Evolutionary conservation across 208 protist genomes (phyloP).

Genomic region (Baffinella frigidus): DNA sequence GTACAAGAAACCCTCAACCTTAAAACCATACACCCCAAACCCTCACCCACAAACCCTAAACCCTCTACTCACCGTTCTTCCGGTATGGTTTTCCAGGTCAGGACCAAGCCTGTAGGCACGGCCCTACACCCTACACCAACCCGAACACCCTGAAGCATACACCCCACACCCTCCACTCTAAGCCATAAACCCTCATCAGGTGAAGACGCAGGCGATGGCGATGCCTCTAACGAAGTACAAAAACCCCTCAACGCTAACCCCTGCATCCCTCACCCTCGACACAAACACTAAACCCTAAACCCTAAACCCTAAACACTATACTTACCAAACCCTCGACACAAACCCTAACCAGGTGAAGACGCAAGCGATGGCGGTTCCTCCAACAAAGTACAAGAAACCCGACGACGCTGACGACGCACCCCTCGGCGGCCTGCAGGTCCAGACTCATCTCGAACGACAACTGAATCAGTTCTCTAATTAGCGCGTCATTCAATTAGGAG

Average conservation of each 20-base stretch:
- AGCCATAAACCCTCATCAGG: too few species aligned
- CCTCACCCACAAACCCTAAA: neutral
- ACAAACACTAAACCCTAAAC: neutral
- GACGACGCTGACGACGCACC: slow-evolving; percentile 14
- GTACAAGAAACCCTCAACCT: slow-evolving; percentile 18
- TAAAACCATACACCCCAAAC: neutral
- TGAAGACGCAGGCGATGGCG: slow-evolving; percentile 24
- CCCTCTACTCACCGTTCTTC: neutral
- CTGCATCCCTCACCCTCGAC: too few species aligned
- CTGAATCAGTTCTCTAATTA: too few species aligned
- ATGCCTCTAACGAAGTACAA: slow-evolving; percentile 27
- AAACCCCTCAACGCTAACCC: neutral
- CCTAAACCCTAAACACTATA: neutral
- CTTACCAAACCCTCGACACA: too few species aligned
- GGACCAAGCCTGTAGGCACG: neutral
- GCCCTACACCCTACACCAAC: neutral
- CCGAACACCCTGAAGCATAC: neutral
- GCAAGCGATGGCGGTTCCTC: slow-evolving; percentile 21
- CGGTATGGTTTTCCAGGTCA: neutral
- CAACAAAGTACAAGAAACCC: slow-evolving; percentile 44
- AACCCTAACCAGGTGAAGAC: too few species aligned
- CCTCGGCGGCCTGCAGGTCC: neutral
- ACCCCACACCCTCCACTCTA: too few species aligned
- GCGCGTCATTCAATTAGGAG: too few species aligned
- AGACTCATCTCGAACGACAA: too few species aligned